phyloP scores from a whole-genome alignment of 306 rosid genomes.

The Gastrolobium bilobum region DNA sequence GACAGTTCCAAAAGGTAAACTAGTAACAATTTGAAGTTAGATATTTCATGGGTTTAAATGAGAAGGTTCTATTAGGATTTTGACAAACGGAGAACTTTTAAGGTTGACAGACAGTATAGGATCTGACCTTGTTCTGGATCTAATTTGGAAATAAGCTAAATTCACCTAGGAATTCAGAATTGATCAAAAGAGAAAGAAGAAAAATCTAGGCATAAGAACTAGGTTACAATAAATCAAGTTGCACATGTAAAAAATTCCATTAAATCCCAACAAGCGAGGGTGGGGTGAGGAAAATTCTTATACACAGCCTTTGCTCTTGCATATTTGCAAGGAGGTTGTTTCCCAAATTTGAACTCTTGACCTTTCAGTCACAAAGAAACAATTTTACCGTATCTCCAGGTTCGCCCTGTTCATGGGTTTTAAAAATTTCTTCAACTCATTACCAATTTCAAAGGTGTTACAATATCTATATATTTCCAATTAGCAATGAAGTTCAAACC shows the following conservation, averaged over 20 bases:
- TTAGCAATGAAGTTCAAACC: conserved; percentile 17
- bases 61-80: not conserved
- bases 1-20: not conserved
- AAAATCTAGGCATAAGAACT: not conserved
- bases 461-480: conserved; percentile 24
- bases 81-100: not conserved
- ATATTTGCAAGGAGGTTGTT: too few species aligned
- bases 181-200: conserved; percentile 7
- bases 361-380: too few species aligned
- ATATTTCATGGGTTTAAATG: not conserved
- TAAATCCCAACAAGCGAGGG: too few species aligned
- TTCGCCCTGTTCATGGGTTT: not conserved
- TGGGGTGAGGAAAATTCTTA: too few species aligned
- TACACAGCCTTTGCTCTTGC: too few species aligned
- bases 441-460: conserved; percentile 18
- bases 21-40: not conserved
- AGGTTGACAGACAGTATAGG: conserved; percentile 18
- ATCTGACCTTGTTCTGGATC: not conserved
- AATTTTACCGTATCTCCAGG: too few species aligned
- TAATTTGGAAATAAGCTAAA: conserved; percentile 13
- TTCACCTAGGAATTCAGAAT: not conserved
- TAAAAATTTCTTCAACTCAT: conserved; percentile 20
- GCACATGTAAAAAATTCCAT: not conserved
- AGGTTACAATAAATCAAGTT: conserved; percentile 11
- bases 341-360: too few species aligned